Evolutionary conservation across 163 green algal genomes (phyloP).

Genomic region (Prototheca wickerhamii): DNA sequence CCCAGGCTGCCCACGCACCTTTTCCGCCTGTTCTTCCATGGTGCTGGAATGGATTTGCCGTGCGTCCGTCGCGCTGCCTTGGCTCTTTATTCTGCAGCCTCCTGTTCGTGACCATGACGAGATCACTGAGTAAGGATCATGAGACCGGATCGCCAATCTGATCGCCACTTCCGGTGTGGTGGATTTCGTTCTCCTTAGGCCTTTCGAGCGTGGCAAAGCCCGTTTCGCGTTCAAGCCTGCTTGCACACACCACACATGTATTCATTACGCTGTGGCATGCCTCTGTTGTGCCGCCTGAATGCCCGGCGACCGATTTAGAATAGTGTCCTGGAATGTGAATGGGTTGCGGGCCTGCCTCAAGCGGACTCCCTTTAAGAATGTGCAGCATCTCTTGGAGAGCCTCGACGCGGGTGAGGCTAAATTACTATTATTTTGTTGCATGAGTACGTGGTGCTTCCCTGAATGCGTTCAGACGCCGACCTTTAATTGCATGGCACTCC

Average conservation of each 20-base stretch:
- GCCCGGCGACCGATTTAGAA: not conserved
- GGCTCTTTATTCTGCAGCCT: not conserved
- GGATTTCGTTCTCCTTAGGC: not conserved
- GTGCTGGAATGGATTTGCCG: not conserved
- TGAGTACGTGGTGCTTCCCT: not conserved
- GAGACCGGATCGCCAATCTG: not conserved
- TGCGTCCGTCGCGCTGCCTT: not conserved
- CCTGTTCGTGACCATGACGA: not conserved
- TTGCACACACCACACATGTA: not conserved
- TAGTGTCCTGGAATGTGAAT: conserved; percentile 25
- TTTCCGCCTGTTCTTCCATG: conserved; percentile 2
- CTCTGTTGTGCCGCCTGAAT: no score
- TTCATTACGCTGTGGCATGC: no score
- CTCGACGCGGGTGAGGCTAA: conserved; percentile 9
- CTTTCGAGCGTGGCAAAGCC: not conserved
- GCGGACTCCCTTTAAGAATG: not conserved
- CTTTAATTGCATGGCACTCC: no score
- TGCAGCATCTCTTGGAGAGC: conserved; percentile 6
- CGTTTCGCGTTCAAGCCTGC: not conserved
- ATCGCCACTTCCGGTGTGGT: not conserved
- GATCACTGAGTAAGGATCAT: not conserved
- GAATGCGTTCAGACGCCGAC: not conserved
- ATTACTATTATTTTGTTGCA: not conserved
- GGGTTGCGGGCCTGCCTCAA: conserved; percentile 20
- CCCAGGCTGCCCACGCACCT: not conserved